A percentile compares a stretch with the other conserved stretches of the same genome.
These are phyloP conservation scores for Trametes cubensis DNA, from an alignment of 768 basidiomycete genomes.

Conservation along the genomic window DNA sequence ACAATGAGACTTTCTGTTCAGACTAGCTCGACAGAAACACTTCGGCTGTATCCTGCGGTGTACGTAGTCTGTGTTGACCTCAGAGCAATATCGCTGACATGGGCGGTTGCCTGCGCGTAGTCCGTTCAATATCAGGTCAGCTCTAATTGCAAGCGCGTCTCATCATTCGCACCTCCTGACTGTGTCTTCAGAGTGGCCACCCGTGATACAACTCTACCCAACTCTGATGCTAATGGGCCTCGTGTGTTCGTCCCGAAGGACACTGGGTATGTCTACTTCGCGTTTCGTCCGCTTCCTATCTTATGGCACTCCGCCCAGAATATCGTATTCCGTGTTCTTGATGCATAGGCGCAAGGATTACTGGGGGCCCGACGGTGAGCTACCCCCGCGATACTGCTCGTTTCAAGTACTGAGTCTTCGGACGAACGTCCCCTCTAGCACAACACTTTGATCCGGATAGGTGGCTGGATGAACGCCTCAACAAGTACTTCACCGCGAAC, in stretches of 20 bases:
- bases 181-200: slow-evolving; percentile 21
- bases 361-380: slow-evolving; percentile 56
- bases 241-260: slow-evolving; percentile 33
- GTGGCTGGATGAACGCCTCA: slow-evolving; percentile 60
- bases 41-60: slow-evolving; percentile 37
- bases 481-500: slow-evolving; percentile 55
- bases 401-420: not conserved
- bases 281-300: too few relatives aligned
- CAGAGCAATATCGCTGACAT: too few relatives aligned
- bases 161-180: not conserved
- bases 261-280: slow-evolving; percentile 33
- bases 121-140: slow-evolving; percentile 33
- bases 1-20: too few relatives aligned
- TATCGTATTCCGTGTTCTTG: slow-evolving; percentile 33
- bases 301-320: slow-evolving; percentile 2
- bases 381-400: too few relatives aligned
- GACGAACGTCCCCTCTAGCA: slow-evolving; percentile 21
- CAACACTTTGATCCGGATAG: slow-evolving; percentile 63
- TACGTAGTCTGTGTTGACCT: slow-evolving; percentile 15
- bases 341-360: slow-evolving; percentile 49
- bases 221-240: slow-evolving; percentile 28
- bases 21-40: not conserved
- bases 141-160: too few relatives aligned
- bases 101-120: slow-evolving; percentile 20
- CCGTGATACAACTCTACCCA: slow-evolving; percentile 29